Conservation (phyloP, 2,329 filamentous ascomycete species). For the Coniochaeta prunicola region DNA sequence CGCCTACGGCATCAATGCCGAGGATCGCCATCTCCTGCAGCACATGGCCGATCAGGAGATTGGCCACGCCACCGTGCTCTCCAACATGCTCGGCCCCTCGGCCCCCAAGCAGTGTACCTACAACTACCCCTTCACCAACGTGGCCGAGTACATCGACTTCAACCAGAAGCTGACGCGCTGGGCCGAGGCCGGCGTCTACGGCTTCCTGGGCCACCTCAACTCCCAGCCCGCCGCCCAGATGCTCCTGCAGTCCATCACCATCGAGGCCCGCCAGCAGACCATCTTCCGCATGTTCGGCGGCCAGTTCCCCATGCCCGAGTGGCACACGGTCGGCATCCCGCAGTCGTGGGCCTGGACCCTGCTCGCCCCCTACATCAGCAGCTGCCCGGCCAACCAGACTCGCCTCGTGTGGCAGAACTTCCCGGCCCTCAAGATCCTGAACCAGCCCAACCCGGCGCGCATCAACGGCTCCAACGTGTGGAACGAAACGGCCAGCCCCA, state of each 20-base stretch:
- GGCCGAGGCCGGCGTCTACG: constrained; percentile 74
- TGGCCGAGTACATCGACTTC: constrained; percentile 76
- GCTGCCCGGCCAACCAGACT: constrained; percentile 65
- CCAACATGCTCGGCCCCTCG: constrained; percentile 66
- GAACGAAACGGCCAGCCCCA: constrained; percentile 55
- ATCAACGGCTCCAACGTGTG: constrained; percentile 53
- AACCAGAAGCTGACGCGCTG: constrained; percentile 78
- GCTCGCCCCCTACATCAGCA: constrained; percentile 73
- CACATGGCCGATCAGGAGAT: constrained; percentile 74
- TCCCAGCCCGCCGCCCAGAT: constrained; percentile 67
- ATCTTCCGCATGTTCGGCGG: constrained; percentile 79
- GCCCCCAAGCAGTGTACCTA: constrained; percentile 73
- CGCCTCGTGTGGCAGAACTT: constrained; percentile 81
- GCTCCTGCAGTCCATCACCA: constrained; percentile 68
- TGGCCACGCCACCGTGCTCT: constrained; percentile 69
- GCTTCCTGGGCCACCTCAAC: constrained; percentile 72
- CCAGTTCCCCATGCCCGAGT: constrained; percentile 73
- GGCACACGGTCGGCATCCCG: constrained; percentile 73
- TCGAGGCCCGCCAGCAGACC: constrained; percentile 76
- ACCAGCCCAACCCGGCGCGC: constrained; percentile 69
- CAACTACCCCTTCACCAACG: constrained; percentile 70
- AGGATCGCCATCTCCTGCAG: constrained; percentile 63
- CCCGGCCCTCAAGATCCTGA: constrained; percentile 62
- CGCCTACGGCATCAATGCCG: constrained; percentile 57
- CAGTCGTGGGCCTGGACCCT: constrained; percentile 83